Evolutionary conservation across 192 early-diverging fungal species (phyloP), one percentile per base, ranked within the genome.

Genomic region (Dissophora globulifera): DNA sequence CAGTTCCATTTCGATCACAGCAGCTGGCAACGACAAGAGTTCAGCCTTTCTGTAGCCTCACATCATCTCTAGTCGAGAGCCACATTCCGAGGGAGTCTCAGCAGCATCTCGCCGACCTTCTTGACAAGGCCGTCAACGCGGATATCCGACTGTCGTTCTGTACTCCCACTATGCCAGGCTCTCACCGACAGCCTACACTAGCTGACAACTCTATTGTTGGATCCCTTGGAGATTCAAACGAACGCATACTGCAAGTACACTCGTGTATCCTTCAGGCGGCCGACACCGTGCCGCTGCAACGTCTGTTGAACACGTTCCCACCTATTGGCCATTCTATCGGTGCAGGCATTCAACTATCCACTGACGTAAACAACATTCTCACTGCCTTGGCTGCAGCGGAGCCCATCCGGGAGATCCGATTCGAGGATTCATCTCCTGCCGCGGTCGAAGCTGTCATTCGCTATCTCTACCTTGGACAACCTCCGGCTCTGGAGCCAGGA

Each of bases 401-500:
- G 23, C 59, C 52, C 15, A 51, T 62, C 1, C 51, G 69, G 3
- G 50, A 59, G 17, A 61, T 76, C 4, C 51, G 63, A 30, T 76
- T 76, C 15, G 52, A 67, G 40, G 72, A 76, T 46, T 47, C 58
- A 15, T 22, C 51, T 0, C 72, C 72, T 9, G 52, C 50, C 16
- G 72, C 58, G 7, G 58, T 76, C 4, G 54, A 48, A 16, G 72
- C 63, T 4, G 72, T 76, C 0, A 4, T 61, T 0, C 51, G 57
- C 0, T 76, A 62, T 33, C 41, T 76, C 15, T 76, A 76, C 29
- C 15, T 61, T 16, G 64, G 72, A 2, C 41, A 50, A 35, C 26
- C 13, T 4, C 72, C 72, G 1, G 52, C 33, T 0, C 20, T 63
- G 0, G 58, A 67, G 11, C 57, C 72, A 0, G 26, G 31, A 15